Base-by-base conservation (phyloP, 202 grass and related monocot genomes). In the Musa balbisiana region DNA sequence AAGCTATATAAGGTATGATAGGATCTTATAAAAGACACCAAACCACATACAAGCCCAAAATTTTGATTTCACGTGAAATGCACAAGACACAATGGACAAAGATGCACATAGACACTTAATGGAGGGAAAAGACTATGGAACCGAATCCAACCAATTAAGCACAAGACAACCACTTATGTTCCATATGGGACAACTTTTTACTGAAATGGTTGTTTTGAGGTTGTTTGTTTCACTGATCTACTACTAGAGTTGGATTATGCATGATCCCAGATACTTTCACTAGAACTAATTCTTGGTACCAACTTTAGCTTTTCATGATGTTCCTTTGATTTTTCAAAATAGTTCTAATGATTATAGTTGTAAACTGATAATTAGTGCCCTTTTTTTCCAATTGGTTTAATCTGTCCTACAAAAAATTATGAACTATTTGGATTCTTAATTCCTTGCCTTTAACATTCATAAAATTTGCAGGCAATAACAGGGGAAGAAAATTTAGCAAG, bases 391-490 rank as follows among this genome's bases (percentile, higher is more conserved):
- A 60, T 71, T 54, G 49, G 13, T 83, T 58, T 72, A 51, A 22
- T 53, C 27, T 79, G 79, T 66, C 26, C 2, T 10, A 66, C 10
- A 26, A 63, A 33, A 33, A 65, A 85, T 82, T 59, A 52, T 50
- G 15, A 8, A 70, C 3, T 23, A 14, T 65, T 73, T 15, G 71
- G 3, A 29, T 75, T 67, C 27, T 64, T 79, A 67, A 25, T 70
- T 11, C 17, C 53, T 73, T 20, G 27, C 65, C 85, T 22, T 74
- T 54, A 55, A 67, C 70, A 73, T 83, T 82, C 64, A 55, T 12
- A 81, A 60, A 64, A 52, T 77, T 83, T 82, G 78, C 84, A 98
- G 91, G 95, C 91, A 77, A 86, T 94, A 74, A 98, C 88, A 63
- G 84, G 84, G 73, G 85, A 94, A 84, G 50, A 89, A 23, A 94